Conservation (phyloP, 2,329 filamentous ascomycete species). For the Didymella lethalis region DNA sequence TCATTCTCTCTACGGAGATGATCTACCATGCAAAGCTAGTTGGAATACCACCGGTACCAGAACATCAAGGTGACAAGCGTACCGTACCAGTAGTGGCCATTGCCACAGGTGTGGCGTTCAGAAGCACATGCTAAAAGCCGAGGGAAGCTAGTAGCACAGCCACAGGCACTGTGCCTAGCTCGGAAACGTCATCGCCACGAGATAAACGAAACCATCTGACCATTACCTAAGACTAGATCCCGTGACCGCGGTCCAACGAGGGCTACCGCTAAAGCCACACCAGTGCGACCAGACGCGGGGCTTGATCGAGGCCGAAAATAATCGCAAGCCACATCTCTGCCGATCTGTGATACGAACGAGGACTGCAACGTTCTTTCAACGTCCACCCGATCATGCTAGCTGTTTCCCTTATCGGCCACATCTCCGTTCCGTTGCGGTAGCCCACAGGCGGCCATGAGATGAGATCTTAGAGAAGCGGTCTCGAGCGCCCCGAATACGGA, state of each 20-base stretch:
- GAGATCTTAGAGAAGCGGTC: constrained; percentile 7
- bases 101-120: constrained; percentile 3
- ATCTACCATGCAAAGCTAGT: constrained; percentile 2
- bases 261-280: constrained; percentile 7
- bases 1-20: background rate
- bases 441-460: constrained; percentile 4
- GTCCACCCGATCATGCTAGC: background rate
- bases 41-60: constrained; percentile 1
- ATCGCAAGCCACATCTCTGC: constrained; percentile 13
- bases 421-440: constrained; percentile 10
- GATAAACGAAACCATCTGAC: background rate
- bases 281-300: constrained; percentile 3
- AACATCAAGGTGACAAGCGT: background rate
- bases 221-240: background rate
- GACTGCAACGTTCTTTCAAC: background rate
- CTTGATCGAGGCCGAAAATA: constrained; percentile 1
- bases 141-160: constrained; percentile 1
- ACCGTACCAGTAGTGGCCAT: background rate
- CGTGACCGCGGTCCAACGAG: constrained; percentile 3
- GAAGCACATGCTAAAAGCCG: constrained; percentile 11
- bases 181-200: constrained; percentile 2
- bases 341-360: constrained; percentile 3
- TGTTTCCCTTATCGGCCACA: constrained; percentile 3
- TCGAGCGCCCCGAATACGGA: constrained; percentile 6
- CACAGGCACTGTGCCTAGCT: constrained; percentile 8